Percentiles rank a stretch among this genome's conserved stretches.
phyloP scores from a whole-genome alignment of 2,329 filamentous ascomycete genomes.

The Blumeria graminis region DNA sequence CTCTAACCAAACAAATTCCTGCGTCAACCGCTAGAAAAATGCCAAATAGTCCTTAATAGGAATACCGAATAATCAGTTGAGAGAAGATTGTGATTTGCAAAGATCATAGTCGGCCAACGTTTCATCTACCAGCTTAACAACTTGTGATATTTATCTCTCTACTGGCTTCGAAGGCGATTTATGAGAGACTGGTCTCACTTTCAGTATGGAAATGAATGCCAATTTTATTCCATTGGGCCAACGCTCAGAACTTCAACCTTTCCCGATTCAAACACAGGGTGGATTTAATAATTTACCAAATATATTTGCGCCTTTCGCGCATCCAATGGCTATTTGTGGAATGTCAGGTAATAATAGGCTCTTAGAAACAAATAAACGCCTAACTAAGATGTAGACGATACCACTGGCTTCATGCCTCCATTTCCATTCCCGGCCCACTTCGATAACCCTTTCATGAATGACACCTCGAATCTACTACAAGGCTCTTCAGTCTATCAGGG shows the following conservation, averaged over 20 bases:
- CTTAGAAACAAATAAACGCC: too few species aligned
- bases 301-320: neutral
- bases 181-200: too few species aligned
- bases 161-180: too few species aligned
- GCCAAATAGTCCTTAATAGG: too few species aligned
- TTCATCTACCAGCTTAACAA: too few species aligned
- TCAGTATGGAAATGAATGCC: neutral
- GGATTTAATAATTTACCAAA: neutral
- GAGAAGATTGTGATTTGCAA: too few species aligned
- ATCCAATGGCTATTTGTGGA: neutral
- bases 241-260: neutral
- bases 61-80: too few species aligned
- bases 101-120: too few species aligned
- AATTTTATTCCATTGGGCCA: neutral
- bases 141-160: too few species aligned
- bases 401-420: neutral
- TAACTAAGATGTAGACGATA: too few species aligned
- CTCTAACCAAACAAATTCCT: too few species aligned
- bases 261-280: neutral
- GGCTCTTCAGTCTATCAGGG: neutral
- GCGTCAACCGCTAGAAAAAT: too few species aligned
- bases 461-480: neutral
- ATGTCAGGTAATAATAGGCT: neutral
- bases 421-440: neutral
- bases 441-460: neutral